A percentile compares a stretch with the other conserved stretches of the same genome.
Conservation (phyloP, 208 protist species). For the Blechomonas ayalai region DNA sequence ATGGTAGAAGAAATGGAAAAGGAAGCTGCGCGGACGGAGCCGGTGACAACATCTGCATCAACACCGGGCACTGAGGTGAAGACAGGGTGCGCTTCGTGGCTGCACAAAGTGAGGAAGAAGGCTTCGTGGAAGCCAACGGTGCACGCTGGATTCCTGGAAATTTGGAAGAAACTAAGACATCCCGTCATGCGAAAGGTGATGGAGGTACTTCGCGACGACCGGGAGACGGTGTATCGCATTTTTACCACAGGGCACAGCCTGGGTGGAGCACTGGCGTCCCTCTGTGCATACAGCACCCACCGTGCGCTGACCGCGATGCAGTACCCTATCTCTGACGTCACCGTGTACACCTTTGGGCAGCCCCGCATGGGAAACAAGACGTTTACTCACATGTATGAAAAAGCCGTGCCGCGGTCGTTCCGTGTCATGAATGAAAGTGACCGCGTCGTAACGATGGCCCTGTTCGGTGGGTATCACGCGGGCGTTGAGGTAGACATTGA, state of each 20-base stretch:
- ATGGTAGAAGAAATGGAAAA: slow-evolving; percentile 29
- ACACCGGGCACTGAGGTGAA: neutral
- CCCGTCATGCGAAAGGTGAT: slow-evolving; percentile 39
- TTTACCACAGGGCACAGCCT: slow-evolving; percentile 86
- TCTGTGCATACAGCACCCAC: slow-evolving; percentile 80
- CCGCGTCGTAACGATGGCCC: slow-evolving; percentile 46
- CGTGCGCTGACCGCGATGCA: slow-evolving; percentile 28
- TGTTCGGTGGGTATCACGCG: slow-evolving; percentile 69
- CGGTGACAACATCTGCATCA: neutral
- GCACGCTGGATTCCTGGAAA: slow-evolving; percentile 76
- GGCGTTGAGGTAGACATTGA: slow-evolving; percentile 86
- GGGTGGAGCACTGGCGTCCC: slow-evolving; percentile 78
- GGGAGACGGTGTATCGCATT: slow-evolving; percentile 54
- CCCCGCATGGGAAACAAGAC: slow-evolving; percentile 75
- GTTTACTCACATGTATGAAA: slow-evolving; percentile 72
- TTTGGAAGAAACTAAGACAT: slow-evolving; percentile 70
- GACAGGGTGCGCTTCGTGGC: slow-evolving; percentile 6
- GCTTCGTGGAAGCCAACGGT: slow-evolving; percentile 47
- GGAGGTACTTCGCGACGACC: slow-evolving; percentile 23
- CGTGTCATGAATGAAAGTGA: slow-evolving; percentile 88
- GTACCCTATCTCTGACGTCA: slow-evolving; percentile 70
- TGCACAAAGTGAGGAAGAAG: slow-evolving; percentile 5
- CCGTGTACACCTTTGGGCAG: slow-evolving; percentile 88
- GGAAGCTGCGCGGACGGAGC: neutral
- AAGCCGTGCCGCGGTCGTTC: slow-evolving; percentile 74